Conservation (phyloP, 2,329 filamentous ascomycete genomes). For the Fusarium zealandicum region DNA sequence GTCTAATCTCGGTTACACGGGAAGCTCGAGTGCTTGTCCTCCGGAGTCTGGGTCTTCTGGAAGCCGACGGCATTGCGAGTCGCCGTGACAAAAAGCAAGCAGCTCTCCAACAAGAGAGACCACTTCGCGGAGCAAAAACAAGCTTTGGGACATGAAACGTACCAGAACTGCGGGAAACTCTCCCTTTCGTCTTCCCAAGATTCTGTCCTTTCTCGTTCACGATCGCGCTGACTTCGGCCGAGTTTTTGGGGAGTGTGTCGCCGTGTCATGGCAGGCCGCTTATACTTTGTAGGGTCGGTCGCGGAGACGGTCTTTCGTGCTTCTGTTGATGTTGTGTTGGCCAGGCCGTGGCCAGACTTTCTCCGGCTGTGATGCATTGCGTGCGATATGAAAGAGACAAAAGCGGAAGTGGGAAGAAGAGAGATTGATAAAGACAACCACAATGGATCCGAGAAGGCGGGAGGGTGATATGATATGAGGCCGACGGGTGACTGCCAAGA, state of each 20-base stretch:
- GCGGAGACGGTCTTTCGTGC: conserved; percentile 58
- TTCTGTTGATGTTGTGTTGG: conserved; percentile 63
- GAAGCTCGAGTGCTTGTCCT: not conserved
- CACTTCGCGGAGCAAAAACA: conserved; percentile 14
- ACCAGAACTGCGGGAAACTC: conserved; percentile 72
- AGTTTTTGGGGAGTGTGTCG: conserved; percentile 58
- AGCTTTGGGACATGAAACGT: conserved; percentile 45
- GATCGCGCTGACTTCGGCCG: conserved; percentile 59
- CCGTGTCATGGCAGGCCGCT: conserved; percentile 56
- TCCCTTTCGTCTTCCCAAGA: conserved; percentile 66
- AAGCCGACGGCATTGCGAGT: conserved; percentile 27
- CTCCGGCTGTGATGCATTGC: conserved; percentile 64
- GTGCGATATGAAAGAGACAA: conserved; percentile 7
- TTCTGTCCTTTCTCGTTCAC: conserved; percentile 59
- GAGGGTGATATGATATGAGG: conserved; percentile 38
- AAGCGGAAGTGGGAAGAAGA: conserved; percentile 10
- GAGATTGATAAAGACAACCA: conserved; percentile 23
- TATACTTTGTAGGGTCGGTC: conserved; percentile 56
- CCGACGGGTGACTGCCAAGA: conserved; percentile 24
- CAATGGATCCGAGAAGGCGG: conserved; percentile 20
- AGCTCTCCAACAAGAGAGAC: conserved; percentile 15
- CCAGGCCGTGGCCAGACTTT: conserved; percentile 62
- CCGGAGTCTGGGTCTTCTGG: conserved; percentile 7
- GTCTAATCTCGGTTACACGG: not conserved
- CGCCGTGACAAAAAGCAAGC: conserved; percentile 30